phyloP scores from a whole-genome alignment of 2,329 filamentous ascomycete genomes.

The Metarhizium anisopliae region DNA sequence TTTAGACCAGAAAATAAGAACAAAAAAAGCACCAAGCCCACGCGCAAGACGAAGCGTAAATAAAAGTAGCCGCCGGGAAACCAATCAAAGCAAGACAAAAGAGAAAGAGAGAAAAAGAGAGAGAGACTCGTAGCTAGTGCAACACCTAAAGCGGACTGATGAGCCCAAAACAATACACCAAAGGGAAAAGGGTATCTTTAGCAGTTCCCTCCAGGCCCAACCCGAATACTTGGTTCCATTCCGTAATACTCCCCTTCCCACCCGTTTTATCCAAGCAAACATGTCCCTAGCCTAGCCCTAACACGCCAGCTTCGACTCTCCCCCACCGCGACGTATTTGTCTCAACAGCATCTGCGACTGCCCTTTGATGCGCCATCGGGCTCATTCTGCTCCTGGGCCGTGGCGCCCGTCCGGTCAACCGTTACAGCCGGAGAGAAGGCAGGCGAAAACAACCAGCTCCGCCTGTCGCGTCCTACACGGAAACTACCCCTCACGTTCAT shows the following conservation, averaged over 20 bases:
- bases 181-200: neutral
- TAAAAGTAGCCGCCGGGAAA: neutral
- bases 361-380: constrained; percentile 14
- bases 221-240: neutral
- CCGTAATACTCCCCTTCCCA: neutral
- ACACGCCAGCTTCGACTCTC: neutral
- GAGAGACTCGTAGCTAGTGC: too few species aligned
- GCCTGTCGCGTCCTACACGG: constrained; percentile 46
- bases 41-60: neutral
- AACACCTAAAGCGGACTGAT: neutral
- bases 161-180: neutral
- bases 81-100: too few species aligned
- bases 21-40: neutral
- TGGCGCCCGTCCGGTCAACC: constrained; percentile 31
- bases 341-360: constrained; percentile 22
- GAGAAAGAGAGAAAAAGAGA: too few species aligned
- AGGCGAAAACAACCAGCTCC: constrained; percentile 51
- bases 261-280: neutral
- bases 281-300: neutral
- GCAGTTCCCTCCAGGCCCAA: neutral
- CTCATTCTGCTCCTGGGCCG: constrained; percentile 16
- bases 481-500: constrained; percentile 40
- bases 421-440: constrained; percentile 43
- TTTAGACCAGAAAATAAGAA: neutral
- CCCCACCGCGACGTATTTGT: neutral